Base-by-base conservation (phyloP, 176 grass and related monocot species). In the Carex cristatella region DNA sequence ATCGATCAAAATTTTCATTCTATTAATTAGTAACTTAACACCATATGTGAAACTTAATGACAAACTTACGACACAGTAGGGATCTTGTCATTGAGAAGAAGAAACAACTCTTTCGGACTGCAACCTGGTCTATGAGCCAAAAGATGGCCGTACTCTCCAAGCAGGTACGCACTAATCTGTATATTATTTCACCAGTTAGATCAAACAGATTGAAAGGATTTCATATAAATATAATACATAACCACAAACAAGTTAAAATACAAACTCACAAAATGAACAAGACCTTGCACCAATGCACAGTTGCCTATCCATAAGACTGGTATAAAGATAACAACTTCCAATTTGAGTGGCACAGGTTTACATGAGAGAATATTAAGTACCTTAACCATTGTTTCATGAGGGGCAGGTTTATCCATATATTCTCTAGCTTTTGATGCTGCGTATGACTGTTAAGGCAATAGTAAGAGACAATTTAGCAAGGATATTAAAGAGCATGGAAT, bases 361-460 rank as follows among this genome's bases (percentile, higher is more conserved):
- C 15, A 27, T 81, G 38, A 84, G 33, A 37, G 85, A 72, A 84
- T 83, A 16, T 76, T 55, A 79, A 90, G 58, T 91, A 99, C 96
- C 96, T 99, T 99, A 70, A 99, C 93, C 96, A 99, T 99, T 27
- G 96, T 99, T 84, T 99, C 96, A 85, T 99, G 96, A 84, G 94
- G 90, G 89, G 96, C 96, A 69, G 96, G 93, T 90, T 99, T 95
- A 65, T 95, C 93, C 53, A 99, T 91, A 80, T 95, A 99, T 73
- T 91, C 96, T 92, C 93, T 99, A 13, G 96, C 96, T 82, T 99
- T 99, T 54, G 81, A 85, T 84, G 96, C 96, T 63, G 96, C 96
- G 84, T 99, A 99, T 91, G 91, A 85, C 96, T 99, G 87, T 87
- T 69, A 89, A 80, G 68, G 79, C 11, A 62, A 63, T 49, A 66